Evolutionary conservation across 345 rosid genomes (phyloP).

Genomic region (Citrus unshiu): DNA sequence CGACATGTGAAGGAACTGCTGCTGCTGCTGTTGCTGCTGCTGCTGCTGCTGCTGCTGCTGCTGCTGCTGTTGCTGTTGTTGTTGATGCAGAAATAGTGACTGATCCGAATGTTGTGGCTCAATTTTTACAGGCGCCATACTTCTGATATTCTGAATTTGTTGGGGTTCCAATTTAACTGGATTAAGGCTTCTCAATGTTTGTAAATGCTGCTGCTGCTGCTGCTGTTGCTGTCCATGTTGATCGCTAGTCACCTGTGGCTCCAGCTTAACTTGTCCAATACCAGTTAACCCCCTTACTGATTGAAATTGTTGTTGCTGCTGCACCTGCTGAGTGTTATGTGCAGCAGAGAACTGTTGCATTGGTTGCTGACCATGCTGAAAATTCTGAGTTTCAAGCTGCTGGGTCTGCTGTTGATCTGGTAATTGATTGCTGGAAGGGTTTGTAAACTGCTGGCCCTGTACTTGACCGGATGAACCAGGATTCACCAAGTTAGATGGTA

Average conservation of each 20-base stretch:
- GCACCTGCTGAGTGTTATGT: slow-evolving; percentile 43
- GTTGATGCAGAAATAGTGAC: slow-evolving; percentile 75
- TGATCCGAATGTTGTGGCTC: slow-evolving; percentile 83
- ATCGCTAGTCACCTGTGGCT: slow-evolving; percentile 68
- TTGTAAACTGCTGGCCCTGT: slow-evolving; percentile 78
- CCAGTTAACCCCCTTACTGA: slow-evolving; percentile 58
- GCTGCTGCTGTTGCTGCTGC: slow-evolving; percentile 68
- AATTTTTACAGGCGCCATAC: slow-evolving; percentile 60
- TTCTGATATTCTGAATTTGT: slow-evolving; percentile 61
- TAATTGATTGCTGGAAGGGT: slow-evolving; percentile 53
- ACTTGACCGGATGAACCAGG: slow-evolving; percentile 64
- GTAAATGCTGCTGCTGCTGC: slow-evolving; percentile 61
- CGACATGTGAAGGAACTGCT: slow-evolving; percentile 73
- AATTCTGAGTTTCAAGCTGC: slow-evolving; percentile 60
- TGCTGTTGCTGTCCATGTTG: slow-evolving; percentile 54
- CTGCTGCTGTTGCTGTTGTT: slow-evolving; percentile 68
- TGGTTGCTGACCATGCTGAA: slow-evolving; percentile 74
- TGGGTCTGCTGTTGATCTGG: slow-evolving; percentile 72
- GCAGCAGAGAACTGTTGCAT: slow-evolving; percentile 60
- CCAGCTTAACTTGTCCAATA: slow-evolving; percentile 78
- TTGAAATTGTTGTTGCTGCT: slow-evolving; percentile 73
- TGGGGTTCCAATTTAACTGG: slow-evolving; percentile 78
- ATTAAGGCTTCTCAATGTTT: slow-evolving; percentile 53
- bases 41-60: slow-evolving; percentile 39
- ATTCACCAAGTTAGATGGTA: slow-evolving; percentile 57